phyloP scores from a whole-genome alignment of 129 eudicot species.

The Chrysanthemum lavandulifolium region DNA sequence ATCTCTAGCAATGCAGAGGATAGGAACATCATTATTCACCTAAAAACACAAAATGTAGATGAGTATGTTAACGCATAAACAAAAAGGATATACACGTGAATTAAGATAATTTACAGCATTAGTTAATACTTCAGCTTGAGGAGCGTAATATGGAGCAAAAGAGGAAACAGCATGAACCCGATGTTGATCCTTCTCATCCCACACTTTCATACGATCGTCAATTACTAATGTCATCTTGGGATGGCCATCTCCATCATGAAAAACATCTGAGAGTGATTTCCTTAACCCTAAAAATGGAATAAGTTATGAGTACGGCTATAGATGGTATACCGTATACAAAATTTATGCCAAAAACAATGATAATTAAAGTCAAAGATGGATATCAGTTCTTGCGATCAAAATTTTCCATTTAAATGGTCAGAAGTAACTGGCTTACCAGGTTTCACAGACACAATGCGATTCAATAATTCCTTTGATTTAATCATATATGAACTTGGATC shows the following conservation, averaged over 20 bases:
- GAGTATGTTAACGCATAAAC: constrained; percentile 6
- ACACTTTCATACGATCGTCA: constrained; percentile 97
- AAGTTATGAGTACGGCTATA: not conserved
- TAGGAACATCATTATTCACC: constrained; percentile 81
- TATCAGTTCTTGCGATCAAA: no score
- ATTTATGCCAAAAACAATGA: no score
- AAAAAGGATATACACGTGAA: not conserved
- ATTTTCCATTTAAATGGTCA: not conserved
- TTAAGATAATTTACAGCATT: not conserved
- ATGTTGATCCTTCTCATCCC: constrained; percentile 99
- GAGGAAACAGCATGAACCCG: constrained; percentile 99
- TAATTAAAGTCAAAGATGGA: no score
- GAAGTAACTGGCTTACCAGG: constrained; percentile 51
- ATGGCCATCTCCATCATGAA: constrained; percentile 88
- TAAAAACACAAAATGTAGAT: constrained; percentile 33
- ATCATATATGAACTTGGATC: constrained; percentile 95
- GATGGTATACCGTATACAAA: no score
- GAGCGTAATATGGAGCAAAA: constrained; percentile 98
- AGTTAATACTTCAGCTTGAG: constrained; percentile 86
- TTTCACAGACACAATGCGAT: constrained; percentile 89
- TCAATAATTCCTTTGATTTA: constrained; percentile 59
- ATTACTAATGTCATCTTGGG: constrained; percentile 95
- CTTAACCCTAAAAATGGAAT: constrained; percentile 51
- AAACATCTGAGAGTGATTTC: constrained; percentile 86
- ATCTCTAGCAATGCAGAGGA: constrained; percentile 94